Base-by-base conservation (phyloP, 139 green algal genomes). In the Chlamydomonas schloesseri region DNA sequence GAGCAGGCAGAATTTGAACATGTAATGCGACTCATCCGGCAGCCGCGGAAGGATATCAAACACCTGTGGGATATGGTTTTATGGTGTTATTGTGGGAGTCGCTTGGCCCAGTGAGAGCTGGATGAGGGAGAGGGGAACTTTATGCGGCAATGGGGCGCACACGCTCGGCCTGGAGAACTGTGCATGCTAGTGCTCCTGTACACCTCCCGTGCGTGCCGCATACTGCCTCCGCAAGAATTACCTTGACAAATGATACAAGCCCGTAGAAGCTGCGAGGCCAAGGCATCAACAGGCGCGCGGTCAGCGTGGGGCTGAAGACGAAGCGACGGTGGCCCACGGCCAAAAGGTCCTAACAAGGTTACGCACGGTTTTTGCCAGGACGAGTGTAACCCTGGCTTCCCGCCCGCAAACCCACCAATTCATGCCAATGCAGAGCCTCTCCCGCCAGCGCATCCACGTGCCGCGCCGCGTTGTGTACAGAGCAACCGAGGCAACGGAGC, bases 1-100 rank as follows among this genome's bases (percentile, higher is more conserved):
- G 15, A 79, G 72, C 26, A 79, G 50, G n/a, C 72, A 79, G 72
- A 65, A 46, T 8, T 79, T 79, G 28, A 79, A 79, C 15, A 79
- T 46, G 72, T 79, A 79, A 50, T 79, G 31, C 24, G 47, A 36
- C 34, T 79, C 72, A 28, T 79, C 53, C 6, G 72, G 47, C 3
- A 79, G 50, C 46, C 72, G 72, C 14, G 72, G 72, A 9, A 79
- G 9, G 11, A 65, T 2, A 28, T 79, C 47, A 28, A 65, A 79
- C 4, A 65, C 72, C 72, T 79, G 72, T 24, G 33, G 21, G 14
- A 33, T n/a, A n/a, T n/a, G 55, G 55, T 64, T 64, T 15, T 64
- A 64, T 18, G 55, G 26, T 67, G 14, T 68, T 50, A 47, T 80
- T 80, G 18, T 67, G 73, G 20, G 65, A 80, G 34, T n/a, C n/a